Conservation (phyloP, 805 yeast genomes). For the Jamesozyma lodderae region DNA sequence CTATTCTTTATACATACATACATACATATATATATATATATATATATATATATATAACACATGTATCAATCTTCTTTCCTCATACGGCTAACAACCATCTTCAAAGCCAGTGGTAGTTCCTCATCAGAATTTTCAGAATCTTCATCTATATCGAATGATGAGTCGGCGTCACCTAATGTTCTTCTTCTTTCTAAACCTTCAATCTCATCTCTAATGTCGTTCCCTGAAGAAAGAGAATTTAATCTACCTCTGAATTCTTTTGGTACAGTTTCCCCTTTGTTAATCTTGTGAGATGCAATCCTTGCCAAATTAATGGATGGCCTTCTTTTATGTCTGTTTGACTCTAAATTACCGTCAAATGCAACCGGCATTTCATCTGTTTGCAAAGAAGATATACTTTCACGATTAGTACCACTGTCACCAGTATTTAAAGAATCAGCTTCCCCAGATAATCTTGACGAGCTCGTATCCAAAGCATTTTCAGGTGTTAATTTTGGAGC, state of each 20-base stretch:
- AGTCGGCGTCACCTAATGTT: conserved; percentile 22
- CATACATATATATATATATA: no score
- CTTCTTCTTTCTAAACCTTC: conserved; percentile 2
- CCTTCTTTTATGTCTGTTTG: conserved; percentile 5
- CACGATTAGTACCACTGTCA: not conserved
- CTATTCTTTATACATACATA: no score
- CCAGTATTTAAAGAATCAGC: not conserved
- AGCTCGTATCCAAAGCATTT: not conserved
- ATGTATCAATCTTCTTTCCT: no score
- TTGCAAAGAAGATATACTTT: not conserved
- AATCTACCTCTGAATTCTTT: conserved; percentile 30
- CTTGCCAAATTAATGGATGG: conserved; percentile 16
- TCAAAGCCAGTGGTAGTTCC: conserved; percentile 34
- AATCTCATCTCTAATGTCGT: conserved; percentile 6
- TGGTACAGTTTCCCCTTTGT: conserved; percentile 16
- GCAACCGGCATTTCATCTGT: conserved; percentile 4
- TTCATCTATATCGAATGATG: conserved; percentile 9
- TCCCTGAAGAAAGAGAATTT: conserved; percentile 31
- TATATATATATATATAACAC: no score
- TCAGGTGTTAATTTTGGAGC: not conserved
- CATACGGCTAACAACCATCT: conserved; percentile 29
- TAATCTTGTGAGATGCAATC: conserved; percentile 23
- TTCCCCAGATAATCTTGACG: not conserved
- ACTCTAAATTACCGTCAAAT: conserved; percentile 8
- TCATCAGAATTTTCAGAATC: conserved; percentile 18